Conservation (phyloP, 2,329 filamentous ascomycete genomes). For the Fusarium sp. region DNA sequence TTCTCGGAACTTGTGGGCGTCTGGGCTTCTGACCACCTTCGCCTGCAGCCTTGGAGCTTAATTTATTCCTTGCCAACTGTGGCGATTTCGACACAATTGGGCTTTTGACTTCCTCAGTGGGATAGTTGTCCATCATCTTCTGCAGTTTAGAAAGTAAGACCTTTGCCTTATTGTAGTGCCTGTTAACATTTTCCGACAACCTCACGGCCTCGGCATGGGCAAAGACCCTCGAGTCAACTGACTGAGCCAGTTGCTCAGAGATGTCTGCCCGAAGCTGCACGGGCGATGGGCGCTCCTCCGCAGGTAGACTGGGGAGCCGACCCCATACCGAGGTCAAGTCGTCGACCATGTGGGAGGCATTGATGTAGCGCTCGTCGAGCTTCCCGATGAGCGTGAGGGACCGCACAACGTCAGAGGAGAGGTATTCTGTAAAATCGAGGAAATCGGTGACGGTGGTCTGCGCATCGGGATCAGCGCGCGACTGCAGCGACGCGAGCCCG, state of each 20-base stretch:
- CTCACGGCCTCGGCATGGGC: constrained; percentile 72
- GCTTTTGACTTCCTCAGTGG: constrained; percentile 65
- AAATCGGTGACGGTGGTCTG: constrained; percentile 78
- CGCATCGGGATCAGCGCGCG: constrained; percentile 73
- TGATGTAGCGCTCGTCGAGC: constrained; percentile 69
- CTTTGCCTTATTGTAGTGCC: constrained; percentile 71
- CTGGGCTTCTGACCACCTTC: constrained; percentile 60
- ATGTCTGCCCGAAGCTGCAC: constrained; percentile 69
- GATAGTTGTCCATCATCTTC: constrained; percentile 71
- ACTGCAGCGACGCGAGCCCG: constrained; percentile 53
- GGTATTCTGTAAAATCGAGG: constrained; percentile 77
- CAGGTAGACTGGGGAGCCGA: constrained; percentile 62
- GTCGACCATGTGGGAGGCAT: constrained; percentile 66
- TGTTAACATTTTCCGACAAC: constrained; percentile 72
- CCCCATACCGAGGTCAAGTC: constrained; percentile 69
- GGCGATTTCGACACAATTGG: constrained; percentile 66
- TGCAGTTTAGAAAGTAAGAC: constrained; percentile 69
- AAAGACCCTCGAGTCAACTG: constrained; percentile 67
- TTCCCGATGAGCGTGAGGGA: constrained; percentile 74
- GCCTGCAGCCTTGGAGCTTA: constrained; percentile 56
- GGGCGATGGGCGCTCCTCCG: constrained; percentile 61
- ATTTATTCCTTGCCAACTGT: constrained; percentile 62
- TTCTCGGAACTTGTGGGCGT: constrained; percentile 64
- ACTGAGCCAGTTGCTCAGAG: constrained; percentile 66
- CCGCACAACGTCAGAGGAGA: constrained; percentile 74